phyloP scores from a whole-genome alignment of 2,329 filamentous ascomycete genomes.

The Drechslerella dactyloides region DNA sequence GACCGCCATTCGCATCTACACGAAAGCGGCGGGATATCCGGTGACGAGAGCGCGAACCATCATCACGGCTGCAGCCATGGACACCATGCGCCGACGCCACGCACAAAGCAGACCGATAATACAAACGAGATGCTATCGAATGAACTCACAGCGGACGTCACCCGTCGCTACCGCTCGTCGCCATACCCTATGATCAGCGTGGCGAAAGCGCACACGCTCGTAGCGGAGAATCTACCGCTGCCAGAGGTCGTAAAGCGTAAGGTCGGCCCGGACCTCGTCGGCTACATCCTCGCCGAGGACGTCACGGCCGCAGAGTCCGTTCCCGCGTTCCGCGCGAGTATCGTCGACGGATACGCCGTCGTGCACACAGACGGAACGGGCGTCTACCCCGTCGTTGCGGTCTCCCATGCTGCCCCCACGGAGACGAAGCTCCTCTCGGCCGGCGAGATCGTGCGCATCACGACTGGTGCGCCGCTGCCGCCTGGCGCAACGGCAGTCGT shows the following conservation, averaged over 20 bases:
- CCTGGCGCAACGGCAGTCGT: conserved; percentile 87
- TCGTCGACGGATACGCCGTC: conserved; percentile 94
- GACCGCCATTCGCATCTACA: conserved; percentile 55
- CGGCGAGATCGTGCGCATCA: conserved; percentile 86
- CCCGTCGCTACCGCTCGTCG: conserved; percentile 78
- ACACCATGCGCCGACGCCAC: conserved; percentile 66
- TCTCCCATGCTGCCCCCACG: conserved; percentile 81
- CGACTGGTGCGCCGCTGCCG: conserved; percentile 89
- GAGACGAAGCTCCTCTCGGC: conserved; percentile 64
- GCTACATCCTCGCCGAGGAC: conserved; percentile 80
- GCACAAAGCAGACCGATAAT: conserved; percentile 63
- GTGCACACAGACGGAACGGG: conserved; percentile 69
- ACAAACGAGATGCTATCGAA: conserved; percentile 63
- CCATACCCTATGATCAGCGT: conserved; percentile 93
- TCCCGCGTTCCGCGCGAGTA: conserved; percentile 91
- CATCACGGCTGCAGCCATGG: conserved; percentile 64
- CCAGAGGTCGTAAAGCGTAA: conserved; percentile 66
- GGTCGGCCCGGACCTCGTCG: conserved; percentile 72
- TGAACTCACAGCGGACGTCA: conserved; percentile 55
- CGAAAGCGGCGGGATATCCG: conserved; percentile 38
- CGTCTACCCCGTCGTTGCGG: conserved; percentile 80
- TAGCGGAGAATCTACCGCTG: conserved; percentile 74
- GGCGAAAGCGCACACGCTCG: conserved; percentile 75
- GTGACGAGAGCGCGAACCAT: conserved; percentile 52
- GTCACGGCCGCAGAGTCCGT: conserved; percentile 81